phyloP scores from a whole-genome alignment of 331 rosid species.

The Dryas integrifolia region DNA sequence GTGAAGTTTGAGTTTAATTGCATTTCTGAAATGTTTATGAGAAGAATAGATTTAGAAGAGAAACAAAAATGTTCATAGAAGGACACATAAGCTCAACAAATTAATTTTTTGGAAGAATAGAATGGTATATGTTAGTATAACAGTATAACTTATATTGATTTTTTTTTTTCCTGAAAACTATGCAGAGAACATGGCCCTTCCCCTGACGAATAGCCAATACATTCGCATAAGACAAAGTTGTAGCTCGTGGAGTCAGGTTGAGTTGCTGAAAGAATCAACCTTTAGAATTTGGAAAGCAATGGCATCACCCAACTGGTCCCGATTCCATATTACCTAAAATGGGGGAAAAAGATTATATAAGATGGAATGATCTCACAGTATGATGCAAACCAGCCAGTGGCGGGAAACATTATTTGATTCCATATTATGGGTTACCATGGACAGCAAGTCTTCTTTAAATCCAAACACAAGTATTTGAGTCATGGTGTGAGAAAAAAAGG shows the following conservation, averaged over 20 bases:
- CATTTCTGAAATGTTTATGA: too few species aligned
- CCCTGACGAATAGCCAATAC: not conserved
- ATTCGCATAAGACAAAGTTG: not conserved
- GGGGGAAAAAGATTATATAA: not conserved
- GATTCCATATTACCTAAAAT: slow-evolving; percentile 24
- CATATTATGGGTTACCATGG: too few species aligned
- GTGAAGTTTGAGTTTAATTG: too few species aligned
- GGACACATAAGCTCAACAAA: not conserved
- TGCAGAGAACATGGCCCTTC: too few species aligned
- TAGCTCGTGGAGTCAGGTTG: slow-evolving; percentile 25
- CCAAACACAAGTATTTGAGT: too few species aligned
- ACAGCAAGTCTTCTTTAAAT: too few species aligned
- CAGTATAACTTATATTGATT: too few species aligned
- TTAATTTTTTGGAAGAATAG: too few species aligned
- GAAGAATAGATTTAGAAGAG: too few species aligned
- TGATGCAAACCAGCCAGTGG: not conserved
- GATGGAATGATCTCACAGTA: not conserved
- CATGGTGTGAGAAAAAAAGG: too few species aligned
- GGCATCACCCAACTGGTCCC: slow-evolving; percentile 24
- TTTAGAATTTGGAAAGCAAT: slow-evolving; percentile 28
- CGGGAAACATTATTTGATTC: not conserved
- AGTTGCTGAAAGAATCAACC: slow-evolving; percentile 32
- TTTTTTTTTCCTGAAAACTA: too few species aligned
- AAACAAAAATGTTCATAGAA: not conserved
- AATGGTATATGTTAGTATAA: too few species aligned